Evolutionary conservation across 371 early-diverging fungal genomes (phyloP), one percentile per base, ranked within the genome.

Genomic region (Apophysomyces elegans): DNA sequence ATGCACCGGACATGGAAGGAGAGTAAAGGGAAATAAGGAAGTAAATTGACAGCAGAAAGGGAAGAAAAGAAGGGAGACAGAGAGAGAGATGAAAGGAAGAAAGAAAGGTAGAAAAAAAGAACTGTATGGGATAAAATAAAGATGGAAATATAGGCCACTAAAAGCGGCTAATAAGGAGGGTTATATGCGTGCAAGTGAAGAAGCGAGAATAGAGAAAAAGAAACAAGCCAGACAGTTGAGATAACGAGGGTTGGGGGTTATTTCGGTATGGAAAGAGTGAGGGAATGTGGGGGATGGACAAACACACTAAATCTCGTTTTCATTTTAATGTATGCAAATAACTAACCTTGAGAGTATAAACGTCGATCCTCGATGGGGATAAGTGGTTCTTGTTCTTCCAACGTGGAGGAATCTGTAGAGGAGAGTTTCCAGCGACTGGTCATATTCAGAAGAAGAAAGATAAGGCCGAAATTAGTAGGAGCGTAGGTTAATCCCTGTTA

Each of bases 101-200:
- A 45, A 45, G 46, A 14, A 45, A 45, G n/a, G 16, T n/a, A 45
- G 43, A 43, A 45, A 13, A 13, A 45, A 45, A 18, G 16, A 16
- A n/a, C 6, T 21, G 21, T n/a, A 21, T 11, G 11, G 54, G 21
- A 50, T 21, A n/a, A 26, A 26, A 50, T 50, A 9, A 50, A 50
- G 21, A 50, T 50, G 54, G 54, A 50, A 50, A 50, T 50, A 50
- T 50, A 50, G 21, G 21, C 21, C 16, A 50, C 54, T 50, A 50
- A 50, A 50, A 18, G 21, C 18, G 54, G 54, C 32, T 47, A 9
- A 21, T 50, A 50, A 21, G 54, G 54, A 50, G 54, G 21, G 21
- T 26, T 26, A 26, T 26, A 26, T 26, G 32, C 1, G 32, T 26
- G 32, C 1, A 26, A 26, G 32, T 26, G 32, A 26, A 26, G 32